Conservation (phyloP, 768 basidiomycete species). For the Xerocomus potaroensis region DNA sequence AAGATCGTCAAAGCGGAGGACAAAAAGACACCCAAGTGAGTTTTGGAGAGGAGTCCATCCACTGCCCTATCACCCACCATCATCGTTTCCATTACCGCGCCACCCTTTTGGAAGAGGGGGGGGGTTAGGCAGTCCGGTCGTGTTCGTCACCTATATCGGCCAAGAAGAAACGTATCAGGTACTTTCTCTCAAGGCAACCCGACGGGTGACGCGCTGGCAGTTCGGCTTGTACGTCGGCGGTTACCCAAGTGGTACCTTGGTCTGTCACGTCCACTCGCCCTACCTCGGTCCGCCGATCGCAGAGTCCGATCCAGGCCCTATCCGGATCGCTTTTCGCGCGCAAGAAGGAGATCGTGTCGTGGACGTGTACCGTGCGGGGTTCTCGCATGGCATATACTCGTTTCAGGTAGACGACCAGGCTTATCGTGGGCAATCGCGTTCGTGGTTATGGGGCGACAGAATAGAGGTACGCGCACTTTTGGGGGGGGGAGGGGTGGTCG, state of each 20-base stretch:
- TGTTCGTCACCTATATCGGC: neutral
- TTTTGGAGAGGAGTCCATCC: too few relatives aligned
- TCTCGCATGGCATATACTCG: slow-evolving; percentile 5
- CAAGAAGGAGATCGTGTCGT: slow-evolving; percentile 2
- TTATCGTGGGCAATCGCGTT: slow-evolving; percentile 24
- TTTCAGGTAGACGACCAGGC: slow-evolving; percentile 23
- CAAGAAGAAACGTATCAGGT: slow-evolving; percentile 11
- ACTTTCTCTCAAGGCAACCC: slow-evolving; percentile 21
- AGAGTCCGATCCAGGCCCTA: slow-evolving; percentile 14
- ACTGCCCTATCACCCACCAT: neutral
- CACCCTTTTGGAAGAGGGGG: too few relatives aligned
- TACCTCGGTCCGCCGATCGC: slow-evolving; percentile 24
- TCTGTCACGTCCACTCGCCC: slow-evolving; percentile 27
- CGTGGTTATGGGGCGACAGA: slow-evolving; percentile 9
- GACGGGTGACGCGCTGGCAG: slow-evolving; percentile 18
- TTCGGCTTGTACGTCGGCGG: slow-evolving; percentile 19
- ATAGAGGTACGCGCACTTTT: slow-evolving; percentile 24
- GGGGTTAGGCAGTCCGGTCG: neutral
- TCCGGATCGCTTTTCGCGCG: slow-evolving; percentile 16
- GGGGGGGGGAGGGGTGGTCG: too few relatives aligned
- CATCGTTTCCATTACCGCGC: neutral
- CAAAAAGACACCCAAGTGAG: slow-evolving; percentile 23
- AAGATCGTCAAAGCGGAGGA: slow-evolving; percentile 28
- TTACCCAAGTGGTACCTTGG: slow-evolving; percentile 12
- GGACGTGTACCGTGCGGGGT: slow-evolving; percentile 9